Evolutionary conservation across 1,139 yeast species (phyloP).

Genomic region (Taphrina populina): DNA sequence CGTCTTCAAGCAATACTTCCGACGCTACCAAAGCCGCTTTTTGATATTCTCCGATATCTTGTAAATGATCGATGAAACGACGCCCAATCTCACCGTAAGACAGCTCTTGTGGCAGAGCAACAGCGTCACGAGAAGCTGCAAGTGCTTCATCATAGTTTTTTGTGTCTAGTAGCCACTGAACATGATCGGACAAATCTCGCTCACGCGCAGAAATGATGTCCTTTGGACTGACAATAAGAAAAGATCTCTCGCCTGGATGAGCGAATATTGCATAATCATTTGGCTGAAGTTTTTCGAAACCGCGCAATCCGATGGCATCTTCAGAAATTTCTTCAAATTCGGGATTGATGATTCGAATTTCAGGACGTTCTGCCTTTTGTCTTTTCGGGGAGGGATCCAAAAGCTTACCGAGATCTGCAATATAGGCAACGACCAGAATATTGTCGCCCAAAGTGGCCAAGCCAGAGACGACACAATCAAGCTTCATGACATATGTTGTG

Average conservation of each 20-base stretch:
- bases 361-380: constrained; percentile 52
- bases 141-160: constrained; percentile 67
- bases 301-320: constrained; percentile 71
- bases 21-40: constrained; percentile 57
- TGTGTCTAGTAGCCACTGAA: constrained; percentile 67
- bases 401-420: constrained; percentile 37
- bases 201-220: constrained; percentile 80
- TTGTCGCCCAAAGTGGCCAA: constrained; percentile 69
- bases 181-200: constrained; percentile 63
- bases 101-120: constrained; percentile 55
- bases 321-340: constrained; percentile 77
- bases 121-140: constrained; percentile 64
- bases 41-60: constrained; percentile 56
- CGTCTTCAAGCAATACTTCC: constrained; percentile 45
- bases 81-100: constrained; percentile 54
- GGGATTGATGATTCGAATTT: constrained; percentile 61
- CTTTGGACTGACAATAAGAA: constrained; percentile 72
- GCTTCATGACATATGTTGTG: constrained; percentile 44
- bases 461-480: constrained; percentile 72
- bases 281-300: constrained; percentile 61
- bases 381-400: constrained; percentile 36
- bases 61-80: constrained; percentile 58
- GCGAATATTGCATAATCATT: constrained; percentile 71
- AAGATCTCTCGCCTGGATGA: constrained; percentile 46
- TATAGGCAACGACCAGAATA: constrained; percentile 56